Evolutionary conservation across 345 rosid species (phyloP).

Genomic region (Citrus sinensis): DNA sequence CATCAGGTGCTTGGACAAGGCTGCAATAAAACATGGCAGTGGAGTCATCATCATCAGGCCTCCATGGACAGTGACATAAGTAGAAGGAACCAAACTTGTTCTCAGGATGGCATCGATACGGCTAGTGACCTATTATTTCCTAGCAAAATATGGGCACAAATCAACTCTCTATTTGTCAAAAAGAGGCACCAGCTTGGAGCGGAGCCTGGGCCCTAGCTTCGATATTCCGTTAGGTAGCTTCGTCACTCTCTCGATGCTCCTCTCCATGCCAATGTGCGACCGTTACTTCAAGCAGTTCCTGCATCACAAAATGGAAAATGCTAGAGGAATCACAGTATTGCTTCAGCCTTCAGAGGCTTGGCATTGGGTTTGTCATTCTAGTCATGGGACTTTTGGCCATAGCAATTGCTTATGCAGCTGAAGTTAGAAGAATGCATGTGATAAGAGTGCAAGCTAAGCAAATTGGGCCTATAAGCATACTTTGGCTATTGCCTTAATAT

Average conservation of each 20-base stretch:
- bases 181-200: slow-evolving; percentile 78
- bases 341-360: slow-evolving; percentile 64
- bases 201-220: slow-evolving; percentile 49
- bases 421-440: slow-evolving; percentile 52
- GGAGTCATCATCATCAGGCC: slow-evolving; percentile 13
- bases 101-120: slow-evolving; percentile 65
- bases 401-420: slow-evolving; percentile 64
- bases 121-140: slow-evolving; percentile 71
- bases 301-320: slow-evolving; percentile 60
- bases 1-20: slow-evolving; percentile 66
- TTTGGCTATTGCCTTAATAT: slow-evolving; percentile 80
- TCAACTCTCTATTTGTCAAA: slow-evolving; percentile 85
- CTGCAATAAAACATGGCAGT: slow-evolving; percentile 49
- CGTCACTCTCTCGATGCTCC: slow-evolving; percentile 78
- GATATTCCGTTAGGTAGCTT: slow-evolving; percentile 74
- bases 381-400: slow-evolving; percentile 39
- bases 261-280: slow-evolving; percentile 73
- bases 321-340: slow-evolving; percentile 64
- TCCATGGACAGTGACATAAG: slow-evolving; percentile 73
- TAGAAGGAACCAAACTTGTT: slow-evolving; percentile 70
- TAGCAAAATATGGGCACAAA: slow-evolving; percentile 82
- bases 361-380: slow-evolving; percentile 70
- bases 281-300: slow-evolving; percentile 69
- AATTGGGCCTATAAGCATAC: slow-evolving; percentile 74
- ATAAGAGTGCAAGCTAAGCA: slow-evolving; percentile 47